Evolutionary conservation across 345 rosid species (phyloP).

Genomic region (Streptanthus diversifolius): DNA sequence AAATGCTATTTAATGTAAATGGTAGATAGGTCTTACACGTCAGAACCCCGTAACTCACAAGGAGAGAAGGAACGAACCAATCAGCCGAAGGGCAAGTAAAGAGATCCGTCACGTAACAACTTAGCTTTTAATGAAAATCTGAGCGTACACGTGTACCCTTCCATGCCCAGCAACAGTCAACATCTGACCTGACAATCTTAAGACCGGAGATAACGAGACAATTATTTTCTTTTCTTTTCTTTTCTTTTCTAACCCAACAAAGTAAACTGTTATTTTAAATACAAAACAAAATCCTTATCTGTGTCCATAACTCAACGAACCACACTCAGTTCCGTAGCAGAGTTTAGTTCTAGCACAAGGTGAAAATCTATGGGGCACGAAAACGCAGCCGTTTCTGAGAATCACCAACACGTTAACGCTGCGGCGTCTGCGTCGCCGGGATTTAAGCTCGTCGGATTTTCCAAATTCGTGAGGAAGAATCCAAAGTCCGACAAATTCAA

Average conservation of each 20-base stretch:
- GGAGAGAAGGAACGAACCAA: neutral
- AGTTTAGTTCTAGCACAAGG: neutral
- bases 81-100: neutral
- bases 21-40: slow-evolving; percentile 22
- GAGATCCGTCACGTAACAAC: slow-evolving; percentile 21
- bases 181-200: slow-evolving; percentile 5
- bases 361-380: slow-evolving; percentile 19
- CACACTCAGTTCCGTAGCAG: neutral
- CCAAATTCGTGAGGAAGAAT: slow-evolving; percentile 62
- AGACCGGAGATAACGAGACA: neutral
- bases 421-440: neutral
- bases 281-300: neutral
- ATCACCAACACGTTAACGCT: neutral
- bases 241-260: neutral
- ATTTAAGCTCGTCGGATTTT: slow-evolving; percentile 66
- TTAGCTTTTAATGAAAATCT: neutral
- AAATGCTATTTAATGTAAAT: neutral
- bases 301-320: neutral
- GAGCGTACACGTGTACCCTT: slow-evolving; percentile 20
- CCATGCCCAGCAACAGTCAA: neutral
- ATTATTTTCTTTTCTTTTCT: neutral
- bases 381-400: slow-evolving; percentile 14
- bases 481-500: slow-evolving; percentile 70
- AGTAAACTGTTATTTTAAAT: neutral
- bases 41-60: neutral